These are phyloP conservation scores for Holtermanniella nyarrowii DNA, from an alignment of 768 basidiomycete genomes.

Conservation along the genomic window DNA sequence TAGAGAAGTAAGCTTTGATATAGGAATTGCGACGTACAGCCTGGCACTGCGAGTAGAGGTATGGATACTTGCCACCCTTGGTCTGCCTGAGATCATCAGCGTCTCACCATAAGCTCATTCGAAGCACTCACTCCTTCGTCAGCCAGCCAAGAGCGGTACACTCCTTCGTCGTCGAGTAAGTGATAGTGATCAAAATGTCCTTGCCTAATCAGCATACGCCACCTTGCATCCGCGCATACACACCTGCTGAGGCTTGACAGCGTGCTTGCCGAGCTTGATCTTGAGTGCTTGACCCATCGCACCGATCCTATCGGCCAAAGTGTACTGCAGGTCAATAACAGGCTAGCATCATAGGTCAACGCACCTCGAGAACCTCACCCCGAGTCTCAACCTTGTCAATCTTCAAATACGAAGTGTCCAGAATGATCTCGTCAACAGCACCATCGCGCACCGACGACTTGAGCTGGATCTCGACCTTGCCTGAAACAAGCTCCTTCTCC, in stretches of 20 bases:
- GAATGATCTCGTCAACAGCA: slow-evolving; percentile 43
- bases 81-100: slow-evolving; percentile 53
- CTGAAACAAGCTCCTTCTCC: slow-evolving; percentile 50
- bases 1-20: slow-evolving; percentile 1
- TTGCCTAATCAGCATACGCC: slow-evolving; percentile 43
- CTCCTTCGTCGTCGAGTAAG: slow-evolving; percentile 62
- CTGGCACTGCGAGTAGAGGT: slow-evolving; percentile 86
- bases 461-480: slow-evolving; percentile 58
- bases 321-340: too few species aligned
- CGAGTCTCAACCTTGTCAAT: slow-evolving; percentile 49
- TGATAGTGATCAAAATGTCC: slow-evolving; percentile 47
- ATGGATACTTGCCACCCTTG: slow-evolving; percentile 71
- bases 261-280: slow-evolving; percentile 47
- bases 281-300: slow-evolving; percentile 71
- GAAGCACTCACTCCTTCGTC: slow-evolving; percentile 55
- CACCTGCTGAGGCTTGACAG: slow-evolving; percentile 35
- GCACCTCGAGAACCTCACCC: slow-evolving; percentile 48
- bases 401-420: slow-evolving; percentile 65
- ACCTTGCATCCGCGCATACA: too few species aligned
- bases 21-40: slow-evolving; percentile 41
- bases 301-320: slow-evolving; percentile 22
- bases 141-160: slow-evolving; percentile 82
- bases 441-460: slow-evolving; percentile 48
- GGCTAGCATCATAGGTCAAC: too few species aligned
- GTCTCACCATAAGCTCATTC: too few species aligned